Evolutionary conservation across 495 filamentous ascomycete genomes (phyloP).

Genomic region (Massariosphaeria phaeospora): DNA sequence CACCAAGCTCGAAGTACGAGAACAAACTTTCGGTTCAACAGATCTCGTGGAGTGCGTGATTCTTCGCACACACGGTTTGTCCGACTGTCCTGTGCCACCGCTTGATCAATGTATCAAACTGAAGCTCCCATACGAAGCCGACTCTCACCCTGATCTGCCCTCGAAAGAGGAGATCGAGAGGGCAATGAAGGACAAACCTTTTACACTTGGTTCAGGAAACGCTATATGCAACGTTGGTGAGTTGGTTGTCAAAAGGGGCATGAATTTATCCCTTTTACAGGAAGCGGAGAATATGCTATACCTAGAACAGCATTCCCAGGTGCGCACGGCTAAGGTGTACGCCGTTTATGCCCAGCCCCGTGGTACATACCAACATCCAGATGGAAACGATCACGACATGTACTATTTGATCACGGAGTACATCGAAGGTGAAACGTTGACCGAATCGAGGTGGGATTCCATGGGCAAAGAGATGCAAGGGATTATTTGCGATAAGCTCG

Average conservation of each 20-base stretch:
- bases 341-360: neutral
- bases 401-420: constrained; percentile 1
- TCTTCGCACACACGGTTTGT: neutral
- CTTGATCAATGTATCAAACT: neutral
- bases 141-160: neutral
- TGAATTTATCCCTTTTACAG: neutral
- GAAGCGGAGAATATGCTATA: constrained; percentile 3
- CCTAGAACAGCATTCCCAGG: neutral
- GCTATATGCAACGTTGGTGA: neutral
- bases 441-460: too few species aligned
- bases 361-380: too few species aligned
- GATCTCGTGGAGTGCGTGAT: neutral
- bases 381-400: neutral
- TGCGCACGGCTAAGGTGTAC: neutral
- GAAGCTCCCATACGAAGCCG: neutral
- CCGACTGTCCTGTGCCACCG: neutral
- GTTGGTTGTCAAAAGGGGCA: neutral
- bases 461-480: neutral
- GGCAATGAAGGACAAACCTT: neutral
- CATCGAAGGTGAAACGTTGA: neutral
- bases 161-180: neutral
- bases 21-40: neutral
- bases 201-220: neutral
- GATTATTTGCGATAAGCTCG: neutral
- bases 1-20: neutral